Percentiles rank a stretch among this genome's conserved stretches.
Evolutionary conservation across 768 basidiomycete genomes (phyloP).

Genomic region (Leccinum disarticulatum): DNA sequence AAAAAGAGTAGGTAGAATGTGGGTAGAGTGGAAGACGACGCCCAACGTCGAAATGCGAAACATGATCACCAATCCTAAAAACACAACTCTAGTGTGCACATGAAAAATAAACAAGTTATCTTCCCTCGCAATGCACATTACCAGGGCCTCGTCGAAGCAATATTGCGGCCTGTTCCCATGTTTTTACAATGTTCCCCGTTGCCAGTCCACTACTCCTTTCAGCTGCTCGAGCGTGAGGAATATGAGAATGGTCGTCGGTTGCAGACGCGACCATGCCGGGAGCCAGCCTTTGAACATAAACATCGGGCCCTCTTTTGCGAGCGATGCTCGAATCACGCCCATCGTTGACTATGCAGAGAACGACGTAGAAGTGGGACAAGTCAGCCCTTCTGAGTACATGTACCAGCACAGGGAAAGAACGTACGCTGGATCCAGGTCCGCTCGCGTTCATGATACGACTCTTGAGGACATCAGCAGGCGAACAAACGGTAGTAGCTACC

Average conservation of each 20-base stretch:
- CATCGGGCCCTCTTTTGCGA: slow-evolving; percentile 75
- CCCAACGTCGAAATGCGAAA: not conserved
- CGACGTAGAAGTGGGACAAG: too few relatives aligned
- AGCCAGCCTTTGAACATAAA: slow-evolving; percentile 96
- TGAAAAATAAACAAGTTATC: not conserved
- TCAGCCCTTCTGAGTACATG: not conserved
- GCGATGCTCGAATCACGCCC: slow-evolving; percentile 62
- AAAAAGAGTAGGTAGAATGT: not conserved
- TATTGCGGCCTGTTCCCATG: not conserved
- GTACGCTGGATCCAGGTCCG: slow-evolving; percentile 72
- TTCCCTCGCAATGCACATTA: not conserved
- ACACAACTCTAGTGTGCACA: not conserved
- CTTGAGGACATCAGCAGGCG: slow-evolving; percentile 86
- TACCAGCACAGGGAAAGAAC: slow-evolving; percentile 25
- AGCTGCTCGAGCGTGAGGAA: slow-evolving; percentile 83
- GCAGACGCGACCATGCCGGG: slow-evolving; percentile 81
- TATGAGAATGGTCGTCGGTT: slow-evolving; percentile 86
- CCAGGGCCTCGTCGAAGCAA: too few relatives aligned
- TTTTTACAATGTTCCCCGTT: slow-evolving; percentile 36
- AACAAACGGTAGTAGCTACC: slow-evolving; percentile 86
- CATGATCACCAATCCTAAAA: not conserved
- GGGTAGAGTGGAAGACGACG: too few relatives aligned
- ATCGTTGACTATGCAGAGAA: slow-evolving; percentile 57
- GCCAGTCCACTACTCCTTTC: slow-evolving; percentile 68
- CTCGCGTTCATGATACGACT: slow-evolving; percentile 90